Base-by-base conservation (phyloP, 176 grass and related monocot genomes). In the Leersia perrieri region DNA sequence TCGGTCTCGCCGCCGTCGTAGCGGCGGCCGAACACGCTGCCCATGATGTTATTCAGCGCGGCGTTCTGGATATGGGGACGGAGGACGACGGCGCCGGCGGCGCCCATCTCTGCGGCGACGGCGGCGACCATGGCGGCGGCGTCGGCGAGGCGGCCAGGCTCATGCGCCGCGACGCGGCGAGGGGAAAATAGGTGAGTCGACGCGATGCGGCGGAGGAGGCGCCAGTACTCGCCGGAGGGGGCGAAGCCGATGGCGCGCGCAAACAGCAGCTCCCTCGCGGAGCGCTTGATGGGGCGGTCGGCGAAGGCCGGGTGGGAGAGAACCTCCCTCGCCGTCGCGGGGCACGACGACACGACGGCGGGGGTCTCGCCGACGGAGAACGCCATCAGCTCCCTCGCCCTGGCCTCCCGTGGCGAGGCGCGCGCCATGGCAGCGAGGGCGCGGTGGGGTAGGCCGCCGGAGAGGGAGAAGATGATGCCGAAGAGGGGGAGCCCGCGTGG, bases 11-110 rank as follows among this genome's bases (percentile, higher is more conserved):
- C 22, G 71, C 13, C 29, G 32, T 91, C 83, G 44, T 89, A 91
- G 2, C 90, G 88, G 68, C 45, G 78, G 16, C 94, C 90, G 55
- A 97, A 97, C 6, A 97, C 94, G 57, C 90, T 87, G 15, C 88
- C 90, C 94, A 97, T 93, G 67, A 97, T 97, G 78, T 93, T 97
- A 71, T 97, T 97, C 25, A 97, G 71, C 0, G 94, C 88, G 0
- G 94, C 94, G 66, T 36, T 66, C 63, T 93, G 94, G 77, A 97
- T 79, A 64, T 97, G 94, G 1, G 34, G 20, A 1, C 94, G 88
- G 22, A 97, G 86, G 1, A 36, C 77, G 27, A 97, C 90, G 11
- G 33, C 29, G 3, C 88, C 86, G 3, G 88, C 10, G 1, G 53
- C 13, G 1, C 11, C 1, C 83, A 87, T 84, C 68, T 97, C 90